Conservation (phyloP, 768 basidiomycete species). For the Clitopilus hobsonii region DNA sequence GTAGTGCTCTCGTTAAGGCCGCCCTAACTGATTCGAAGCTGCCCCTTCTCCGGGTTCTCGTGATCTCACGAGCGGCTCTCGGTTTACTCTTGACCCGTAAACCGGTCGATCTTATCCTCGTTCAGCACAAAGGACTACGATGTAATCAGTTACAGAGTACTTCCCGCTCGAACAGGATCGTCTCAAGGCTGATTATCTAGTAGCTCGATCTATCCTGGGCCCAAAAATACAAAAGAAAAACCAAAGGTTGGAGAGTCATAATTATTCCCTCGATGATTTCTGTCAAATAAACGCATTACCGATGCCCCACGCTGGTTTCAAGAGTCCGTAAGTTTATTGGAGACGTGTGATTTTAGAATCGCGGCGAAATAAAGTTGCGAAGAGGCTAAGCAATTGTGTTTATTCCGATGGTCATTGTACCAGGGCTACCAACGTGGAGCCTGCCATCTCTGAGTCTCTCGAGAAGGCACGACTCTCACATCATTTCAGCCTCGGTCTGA, state of each 20-base stretch:
- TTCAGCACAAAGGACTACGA: background rate
- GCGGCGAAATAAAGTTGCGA: background rate
- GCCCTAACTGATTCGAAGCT: background rate
- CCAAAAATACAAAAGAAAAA: no score
- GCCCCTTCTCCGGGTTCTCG: background rate
- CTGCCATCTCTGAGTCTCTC: no score
- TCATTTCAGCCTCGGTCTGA: no score
- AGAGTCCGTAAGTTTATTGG: background rate
- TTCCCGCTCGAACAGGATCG: background rate
- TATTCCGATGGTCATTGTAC: background rate
- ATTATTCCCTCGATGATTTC: no score
- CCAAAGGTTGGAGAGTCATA: no score
- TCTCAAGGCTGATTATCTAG: no score
- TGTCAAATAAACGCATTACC: no score
- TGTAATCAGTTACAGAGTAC: background rate
- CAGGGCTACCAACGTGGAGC: background rate
- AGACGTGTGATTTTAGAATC: background rate
- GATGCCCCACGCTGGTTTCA: no score
- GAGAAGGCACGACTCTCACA: no score
- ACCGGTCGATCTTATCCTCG: background rate
- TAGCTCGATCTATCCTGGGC: no score
- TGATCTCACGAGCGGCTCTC: background rate
- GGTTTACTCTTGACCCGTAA: background rate
- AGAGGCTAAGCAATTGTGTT: background rate
- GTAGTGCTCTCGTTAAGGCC: background rate